These are phyloP conservation scores for Rutstroemia sp. DNA, from an alignment of 2,329 filamentous ascomycete species.

Conservation along the genomic window DNA sequence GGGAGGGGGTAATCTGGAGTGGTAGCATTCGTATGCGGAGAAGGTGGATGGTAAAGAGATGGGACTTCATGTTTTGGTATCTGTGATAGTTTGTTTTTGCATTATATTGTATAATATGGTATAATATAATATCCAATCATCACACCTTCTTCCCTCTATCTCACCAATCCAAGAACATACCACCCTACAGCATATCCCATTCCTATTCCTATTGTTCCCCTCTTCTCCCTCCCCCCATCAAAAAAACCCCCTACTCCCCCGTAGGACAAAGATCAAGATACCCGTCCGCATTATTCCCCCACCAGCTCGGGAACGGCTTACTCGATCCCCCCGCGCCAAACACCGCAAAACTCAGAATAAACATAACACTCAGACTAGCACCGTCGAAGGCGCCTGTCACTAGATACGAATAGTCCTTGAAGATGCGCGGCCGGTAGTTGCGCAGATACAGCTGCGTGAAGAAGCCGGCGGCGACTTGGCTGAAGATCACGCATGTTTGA, in stretches of 20 bases:
- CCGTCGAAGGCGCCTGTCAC: slow-evolving; percentile 35
- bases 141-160: too few species aligned
- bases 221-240: too few species aligned
- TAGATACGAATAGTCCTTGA: slow-evolving; percentile 37
- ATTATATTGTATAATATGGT: too few species aligned
- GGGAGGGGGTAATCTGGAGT: too few species aligned
- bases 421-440: slow-evolving; percentile 30
- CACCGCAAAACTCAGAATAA: slow-evolving; percentile 37
- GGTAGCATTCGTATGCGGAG: too few species aligned
- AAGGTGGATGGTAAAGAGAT: too few species aligned
- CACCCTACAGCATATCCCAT: too few species aligned
- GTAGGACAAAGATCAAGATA: slow-evolving; percentile 25
- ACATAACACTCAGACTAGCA: slow-evolving; percentile 34
- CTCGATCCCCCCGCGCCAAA: slow-evolving; percentile 36
- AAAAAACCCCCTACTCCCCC: not conserved
- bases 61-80: too few species aligned
- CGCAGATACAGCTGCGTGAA: slow-evolving; percentile 35
- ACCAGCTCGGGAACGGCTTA: slow-evolving; percentile 26
- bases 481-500: slow-evolving; percentile 48
- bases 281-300: slow-evolving; percentile 17
- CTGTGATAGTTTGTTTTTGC: too few species aligned
- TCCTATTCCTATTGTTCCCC: too few species aligned
- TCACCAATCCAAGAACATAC: too few species aligned
- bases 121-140: too few species aligned
- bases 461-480: slow-evolving; percentile 38